These are phyloP conservation scores for Magnaporthiopsis incrustans DNA, from an alignment of 2,329 filamentous ascomycete species.

Conservation along the genomic window DNA sequence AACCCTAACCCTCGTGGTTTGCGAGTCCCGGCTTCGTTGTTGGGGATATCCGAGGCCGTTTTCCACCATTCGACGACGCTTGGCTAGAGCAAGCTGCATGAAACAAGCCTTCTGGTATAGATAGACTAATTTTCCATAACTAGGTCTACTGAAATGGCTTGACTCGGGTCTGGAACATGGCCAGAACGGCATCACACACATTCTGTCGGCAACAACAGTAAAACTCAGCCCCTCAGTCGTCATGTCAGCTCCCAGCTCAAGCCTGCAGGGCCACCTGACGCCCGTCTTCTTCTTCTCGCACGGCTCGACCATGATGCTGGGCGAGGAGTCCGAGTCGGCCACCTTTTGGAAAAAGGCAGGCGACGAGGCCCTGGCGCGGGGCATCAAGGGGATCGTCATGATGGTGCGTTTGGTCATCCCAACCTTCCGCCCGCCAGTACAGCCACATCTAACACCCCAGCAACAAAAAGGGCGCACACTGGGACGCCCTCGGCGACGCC, in stretches of 20 bases:
- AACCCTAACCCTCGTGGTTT: background rate
- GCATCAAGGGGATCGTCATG: slow-evolving; percentile 55
- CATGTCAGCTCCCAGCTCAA: background rate
- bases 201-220: background rate
- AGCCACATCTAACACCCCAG: background rate
- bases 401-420: slow-evolving; percentile 41
- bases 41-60: background rate
- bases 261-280: slow-evolving; percentile 22
- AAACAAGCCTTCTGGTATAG: no score
- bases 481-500: slow-evolving; percentile 46
- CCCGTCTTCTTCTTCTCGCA: slow-evolving; percentile 63
- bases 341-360: slow-evolving; percentile 60
- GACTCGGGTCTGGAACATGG: no score
- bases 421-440: background rate
- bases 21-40: background rate
- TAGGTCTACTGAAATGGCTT: no score
- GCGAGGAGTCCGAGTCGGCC: slow-evolving; percentile 53
- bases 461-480: slow-evolving; percentile 51
- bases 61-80: no score
- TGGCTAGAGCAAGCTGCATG: no score
- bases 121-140: no score
- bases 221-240: background rate
- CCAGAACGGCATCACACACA: background rate
- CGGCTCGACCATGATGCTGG: slow-evolving; percentile 66
- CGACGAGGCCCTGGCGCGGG: slow-evolving; percentile 50